Base-by-base conservation (phyloP, 345 rosid species). In the Linum trigynum region DNA sequence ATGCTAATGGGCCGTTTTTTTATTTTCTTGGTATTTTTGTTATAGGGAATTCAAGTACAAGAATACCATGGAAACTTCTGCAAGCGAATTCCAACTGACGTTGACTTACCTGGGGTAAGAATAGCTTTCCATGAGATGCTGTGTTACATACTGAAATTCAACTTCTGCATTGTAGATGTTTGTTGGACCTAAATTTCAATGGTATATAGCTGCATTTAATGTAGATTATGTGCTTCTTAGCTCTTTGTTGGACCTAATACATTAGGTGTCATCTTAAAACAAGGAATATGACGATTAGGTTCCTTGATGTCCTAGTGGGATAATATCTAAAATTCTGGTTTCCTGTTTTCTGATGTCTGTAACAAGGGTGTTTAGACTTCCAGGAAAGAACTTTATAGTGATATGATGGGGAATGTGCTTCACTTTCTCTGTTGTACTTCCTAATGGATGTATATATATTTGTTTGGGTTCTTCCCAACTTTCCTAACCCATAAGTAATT, bases 11-110 rank as follows among this genome's bases (percentile, higher is more conserved):
- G 23, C 48, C 40, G 40, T 50, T 56, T 50, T 69, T 40, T 14
- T 32, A 41, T 61, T 16, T 16, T 67, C 32, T 23, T 23, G 32
- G 23, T 4, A 62, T 66, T 59, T n/a, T 62, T 72, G 43, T 72
- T 76, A 55, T 72, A 94, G 97, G 99, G 99, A 61, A 86, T 94
- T 78, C 96, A 94, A 94, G 95, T 94, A 73, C 91, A 88, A 69
- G 95, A 94, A 40, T 91, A 94, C 78, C 73, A 82, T 64, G 97
- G 99, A 65, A 94, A 89, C 83, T 94, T 94, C 76, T 91, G 99
- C 75, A 94, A 81, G 74, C 95, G 92, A 72, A 89, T 94, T 75
- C 99, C 99, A 37, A 91, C 97, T 2, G 97, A 94, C 77, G 83
- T 88, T 61, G 99, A 94, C 80, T 79, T 90, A 41, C 87, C 99